Evolutionary conservation across 768 basidiomycete genomes (phyloP).

Genomic region (Trametes coccinea): DNA sequence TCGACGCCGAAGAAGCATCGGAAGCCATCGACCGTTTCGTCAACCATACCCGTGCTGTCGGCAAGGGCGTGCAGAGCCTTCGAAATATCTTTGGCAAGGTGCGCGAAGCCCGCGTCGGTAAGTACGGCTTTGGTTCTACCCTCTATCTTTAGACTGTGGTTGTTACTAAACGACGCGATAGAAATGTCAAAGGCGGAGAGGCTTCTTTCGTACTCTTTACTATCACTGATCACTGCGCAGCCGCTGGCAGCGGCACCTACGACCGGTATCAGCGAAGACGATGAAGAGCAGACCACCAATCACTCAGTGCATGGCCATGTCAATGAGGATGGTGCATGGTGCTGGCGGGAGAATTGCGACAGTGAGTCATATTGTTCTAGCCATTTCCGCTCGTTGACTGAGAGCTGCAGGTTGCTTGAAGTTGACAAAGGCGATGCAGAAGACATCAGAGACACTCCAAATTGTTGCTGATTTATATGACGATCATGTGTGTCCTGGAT

Average conservation of each 20-base stretch:
- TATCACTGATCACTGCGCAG: conserved; percentile 75
- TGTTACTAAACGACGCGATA: conserved; percentile 29
- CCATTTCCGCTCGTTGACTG: not conserved
- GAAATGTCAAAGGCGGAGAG: conserved; percentile 82
- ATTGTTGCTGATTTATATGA: conserved; percentile 78
- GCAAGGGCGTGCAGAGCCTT: conserved; percentile 66
- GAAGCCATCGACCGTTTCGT: conserved; percentile 63
- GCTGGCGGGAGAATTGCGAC: conserved; percentile 79
- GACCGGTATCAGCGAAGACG: conserved; percentile 35
- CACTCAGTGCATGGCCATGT: conserved; percentile 45
- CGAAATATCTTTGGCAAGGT: conserved; percentile 61
- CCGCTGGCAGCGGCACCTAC: conserved; percentile 52
- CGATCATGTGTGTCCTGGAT: conserved; percentile 56
- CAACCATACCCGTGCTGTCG: conserved; percentile 62
- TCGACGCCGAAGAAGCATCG: conserved; percentile 71
- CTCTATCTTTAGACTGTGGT: not conserved
- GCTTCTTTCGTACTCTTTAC: conserved; percentile 67
- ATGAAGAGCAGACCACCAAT: conserved; percentile 52
- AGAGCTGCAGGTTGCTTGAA: conserved; percentile 62
- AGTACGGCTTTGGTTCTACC: conserved; percentile 16
- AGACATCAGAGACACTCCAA: conserved; percentile 70
- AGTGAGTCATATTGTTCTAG: conserved; percentile 40
- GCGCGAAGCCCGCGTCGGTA: conserved; percentile 70
- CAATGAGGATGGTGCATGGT: conserved; percentile 80
- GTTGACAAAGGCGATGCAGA: conserved; percentile 77